A percentile compares a stretch with the other conserved stretches of the same genome.
Conservation (phyloP, 768 basidiomycete species). For the Rhizopogon salebrosus region DNA sequence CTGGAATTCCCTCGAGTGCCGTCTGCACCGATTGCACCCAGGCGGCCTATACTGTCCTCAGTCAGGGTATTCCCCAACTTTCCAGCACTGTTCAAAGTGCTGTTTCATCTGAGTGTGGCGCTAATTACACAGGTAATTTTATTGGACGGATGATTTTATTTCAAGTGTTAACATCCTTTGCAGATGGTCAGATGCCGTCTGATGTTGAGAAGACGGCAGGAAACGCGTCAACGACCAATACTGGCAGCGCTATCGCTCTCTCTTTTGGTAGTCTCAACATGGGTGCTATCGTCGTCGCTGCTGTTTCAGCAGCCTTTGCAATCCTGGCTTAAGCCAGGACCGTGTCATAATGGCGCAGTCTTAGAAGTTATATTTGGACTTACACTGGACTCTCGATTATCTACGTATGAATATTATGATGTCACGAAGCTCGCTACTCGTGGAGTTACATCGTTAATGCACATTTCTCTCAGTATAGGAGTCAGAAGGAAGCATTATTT, state of each 20-base stretch:
- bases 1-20: slow-evolving; percentile 30
- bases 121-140: slow-evolving; percentile 46
- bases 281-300: slow-evolving; percentile 25
- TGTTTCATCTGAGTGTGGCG: slow-evolving; percentile 37
- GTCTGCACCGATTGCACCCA: slow-evolving; percentile 53
- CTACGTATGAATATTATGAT: background rate
- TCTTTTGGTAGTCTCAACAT: slow-evolving; percentile 15
- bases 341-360: background rate
- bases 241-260: slow-evolving; percentile 16
- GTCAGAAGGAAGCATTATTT: background rate
- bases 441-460: background rate
- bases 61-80: slow-evolving; percentile 31
- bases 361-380: background rate
- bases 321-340: slow-evolving; percentile 25
- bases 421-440: background rate
- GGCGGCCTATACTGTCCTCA: slow-evolving; percentile 41
- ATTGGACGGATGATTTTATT: background rate
- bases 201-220: slow-evolving; percentile 17
- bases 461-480: background rate
- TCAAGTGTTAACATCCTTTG: slow-evolving; percentile 2
- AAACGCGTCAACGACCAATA: slow-evolving; percentile 15
- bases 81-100: slow-evolving; percentile 21
- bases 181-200: slow-evolving; percentile 28
- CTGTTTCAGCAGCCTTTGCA: slow-evolving; percentile 30
- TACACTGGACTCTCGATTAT: background rate